phyloP scores from a whole-genome alignment of 495 filamentous ascomycete species.

The Penicillium herquei region DNA sequence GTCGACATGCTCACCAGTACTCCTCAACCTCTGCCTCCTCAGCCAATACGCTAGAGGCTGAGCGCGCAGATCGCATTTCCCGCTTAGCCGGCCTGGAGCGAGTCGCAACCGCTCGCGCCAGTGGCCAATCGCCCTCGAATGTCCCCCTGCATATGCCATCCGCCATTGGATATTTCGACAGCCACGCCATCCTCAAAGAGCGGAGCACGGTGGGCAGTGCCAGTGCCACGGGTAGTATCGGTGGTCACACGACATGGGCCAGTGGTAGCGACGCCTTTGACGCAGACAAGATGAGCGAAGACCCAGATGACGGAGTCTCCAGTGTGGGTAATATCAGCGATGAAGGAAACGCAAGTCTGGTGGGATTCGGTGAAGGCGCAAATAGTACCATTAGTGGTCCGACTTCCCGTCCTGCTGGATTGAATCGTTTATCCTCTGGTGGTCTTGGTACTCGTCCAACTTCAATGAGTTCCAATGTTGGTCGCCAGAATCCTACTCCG shows the following conservation, averaged over 20 bases:
- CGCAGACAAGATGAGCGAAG: slow-evolving; percentile 70
- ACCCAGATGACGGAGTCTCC: slow-evolving; percentile 57
- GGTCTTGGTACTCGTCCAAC: slow-evolving; percentile 25
- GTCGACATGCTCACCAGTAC: slow-evolving; percentile 54
- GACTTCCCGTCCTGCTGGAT: slow-evolving; percentile 45
- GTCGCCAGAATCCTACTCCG: slow-evolving; percentile 22
- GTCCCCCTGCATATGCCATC: slow-evolving; percentile 26
- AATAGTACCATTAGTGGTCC: slow-evolving; percentile 74
- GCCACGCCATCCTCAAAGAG: slow-evolving; percentile 57
- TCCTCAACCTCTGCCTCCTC: slow-evolving; percentile 53
- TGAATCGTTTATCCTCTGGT: slow-evolving; percentile 35
- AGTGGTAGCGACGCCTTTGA: slow-evolving; percentile 62
- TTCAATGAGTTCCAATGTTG: slow-evolving; percentile 35
- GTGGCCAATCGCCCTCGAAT: slow-evolving; percentile 30
- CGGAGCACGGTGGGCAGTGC: slow-evolving; percentile 84
- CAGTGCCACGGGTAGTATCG: slow-evolving; percentile 70
- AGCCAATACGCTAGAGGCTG: slow-evolving; percentile 74
- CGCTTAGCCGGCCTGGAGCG: slow-evolving; percentile 83
- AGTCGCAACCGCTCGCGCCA: slow-evolving; percentile 64
- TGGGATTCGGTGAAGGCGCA: slow-evolving; percentile 86
- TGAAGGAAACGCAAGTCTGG: slow-evolving; percentile 69
- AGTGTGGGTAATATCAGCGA: slow-evolving; percentile 77
- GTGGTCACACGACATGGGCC: slow-evolving; percentile 74
- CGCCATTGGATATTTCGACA: slow-evolving; percentile 67
- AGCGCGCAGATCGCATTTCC: slow-evolving; percentile 91